Percentiles rank a stretch among this genome's conserved stretches.
These are phyloP conservation scores for Zalerion maritima DNA, from an alignment of 495 filamentous ascomycete species.

Conservation along the genomic window DNA sequence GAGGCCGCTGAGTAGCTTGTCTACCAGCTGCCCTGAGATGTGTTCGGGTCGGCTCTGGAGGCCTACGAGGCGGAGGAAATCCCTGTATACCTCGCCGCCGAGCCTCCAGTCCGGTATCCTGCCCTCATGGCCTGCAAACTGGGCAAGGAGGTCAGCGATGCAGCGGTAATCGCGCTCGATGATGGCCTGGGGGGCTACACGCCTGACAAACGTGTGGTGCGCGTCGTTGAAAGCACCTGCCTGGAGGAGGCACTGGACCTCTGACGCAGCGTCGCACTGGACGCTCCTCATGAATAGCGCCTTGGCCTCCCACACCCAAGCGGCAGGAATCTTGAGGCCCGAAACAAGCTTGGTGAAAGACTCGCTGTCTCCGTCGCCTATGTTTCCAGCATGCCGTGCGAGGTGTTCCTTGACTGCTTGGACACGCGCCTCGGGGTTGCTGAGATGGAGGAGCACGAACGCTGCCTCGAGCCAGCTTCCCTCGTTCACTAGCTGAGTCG, in stretches of 20 bases:
- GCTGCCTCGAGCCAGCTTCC: slow-evolving; percentile 53
- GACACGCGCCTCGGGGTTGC: slow-evolving; percentile 43
- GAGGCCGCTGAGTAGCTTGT: slow-evolving; percentile 41
- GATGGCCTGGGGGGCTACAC: slow-evolving; percentile 64
- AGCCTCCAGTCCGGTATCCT: slow-evolving; percentile 46
- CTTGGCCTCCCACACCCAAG: slow-evolving; percentile 79
- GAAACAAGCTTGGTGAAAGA: slow-evolving; percentile 43
- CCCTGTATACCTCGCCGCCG: slow-evolving; percentile 69
- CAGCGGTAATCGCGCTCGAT: slow-evolving; percentile 61
- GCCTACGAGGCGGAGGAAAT: slow-evolving; percentile 52
- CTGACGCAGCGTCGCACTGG: slow-evolving; percentile 44
- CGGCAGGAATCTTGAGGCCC: slow-evolving; percentile 49
- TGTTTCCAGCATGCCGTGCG: slow-evolving; percentile 44
- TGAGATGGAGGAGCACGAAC: slow-evolving; percentile 68
- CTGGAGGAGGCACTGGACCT: slow-evolving; percentile 61
- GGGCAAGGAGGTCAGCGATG: slow-evolving; percentile 46
- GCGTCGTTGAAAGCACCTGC: slow-evolving; percentile 67
- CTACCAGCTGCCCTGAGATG: slow-evolving; percentile 13
- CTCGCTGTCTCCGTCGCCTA: slow-evolving; percentile 34
- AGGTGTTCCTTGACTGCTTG: slow-evolving; percentile 55
- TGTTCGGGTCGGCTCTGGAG: slow-evolving; percentile 18
- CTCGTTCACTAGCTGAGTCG: slow-evolving; percentile 51
- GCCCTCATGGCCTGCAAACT: slow-evolving; percentile 43
- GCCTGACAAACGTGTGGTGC: slow-evolving; percentile 60
- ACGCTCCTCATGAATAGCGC: slow-evolving; percentile 63